Conservation (phyloP, 345 rosid species). For the Eutrema heterophyllum region DNA sequence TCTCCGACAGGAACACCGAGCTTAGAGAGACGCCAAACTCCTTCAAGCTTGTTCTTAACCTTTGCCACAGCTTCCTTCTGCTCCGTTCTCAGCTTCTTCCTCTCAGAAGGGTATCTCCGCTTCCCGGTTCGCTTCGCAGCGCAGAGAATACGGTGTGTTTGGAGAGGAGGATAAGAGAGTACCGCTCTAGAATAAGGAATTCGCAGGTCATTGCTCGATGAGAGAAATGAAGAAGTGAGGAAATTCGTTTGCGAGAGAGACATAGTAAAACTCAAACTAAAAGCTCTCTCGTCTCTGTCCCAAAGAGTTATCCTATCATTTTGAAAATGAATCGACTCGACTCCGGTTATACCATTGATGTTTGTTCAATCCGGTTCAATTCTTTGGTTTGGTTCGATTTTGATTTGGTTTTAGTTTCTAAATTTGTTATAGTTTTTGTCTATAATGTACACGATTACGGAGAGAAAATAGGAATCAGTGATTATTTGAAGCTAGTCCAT, state of each 20-base stretch:
- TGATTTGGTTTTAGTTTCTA: not conserved
- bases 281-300: not conserved
- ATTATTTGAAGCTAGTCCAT: not conserved
- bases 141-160: conserved; percentile 30
- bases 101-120: conserved; percentile 90
- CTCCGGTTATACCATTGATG: conserved; percentile 6
- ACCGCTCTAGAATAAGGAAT: conserved; percentile 1
- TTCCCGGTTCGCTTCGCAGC: conserved; percentile 81
- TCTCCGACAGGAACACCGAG: conserved; percentile 61
- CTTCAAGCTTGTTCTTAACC: conserved; percentile 64
- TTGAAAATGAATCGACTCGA: not conserved
- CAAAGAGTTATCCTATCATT: conserved; percentile 21
- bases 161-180: conserved; percentile 27
- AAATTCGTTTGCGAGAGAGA: conserved; percentile 30
- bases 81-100: conserved; percentile 66
- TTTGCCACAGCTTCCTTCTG: conserved; percentile 46
- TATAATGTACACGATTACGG: not conserved
- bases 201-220: conserved; percentile 18
- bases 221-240: conserved; percentile 20
- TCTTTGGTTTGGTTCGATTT: not conserved
- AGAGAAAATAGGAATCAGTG: not conserved
- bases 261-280: conserved; percentile 10
- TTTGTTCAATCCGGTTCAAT: conserved; percentile 8
- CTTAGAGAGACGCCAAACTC: conserved; percentile 82
- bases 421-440: not conserved